Evolutionary conservation across 177 flowering plant genomes (phyloP), one percentile per base, ranked within the genome.

Genomic region (Tripterygium wilfordii): DNA sequence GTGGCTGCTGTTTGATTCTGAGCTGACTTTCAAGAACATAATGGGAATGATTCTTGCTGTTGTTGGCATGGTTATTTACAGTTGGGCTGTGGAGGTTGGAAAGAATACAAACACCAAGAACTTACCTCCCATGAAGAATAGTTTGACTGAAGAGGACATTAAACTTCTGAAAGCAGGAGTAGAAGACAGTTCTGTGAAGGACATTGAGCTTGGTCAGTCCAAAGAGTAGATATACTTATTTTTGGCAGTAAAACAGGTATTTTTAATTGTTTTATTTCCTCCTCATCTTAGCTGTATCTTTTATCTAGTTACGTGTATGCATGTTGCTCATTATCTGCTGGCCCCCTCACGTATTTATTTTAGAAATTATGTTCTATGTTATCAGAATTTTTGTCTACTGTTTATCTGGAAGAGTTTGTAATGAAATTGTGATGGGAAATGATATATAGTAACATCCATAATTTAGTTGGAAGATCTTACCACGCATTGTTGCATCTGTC

Each of bases 41-140:
- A 45, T 66, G 42, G 98, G 98, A 29, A 84, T 90, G 96, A 18
- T 63, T 21, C 27, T 83, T 41, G 96, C 98, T 4, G 73, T 90
- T 10, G 61, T 77, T 45, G 98, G 98, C 32, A 90, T 90, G 98
- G 59, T 90, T 21, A 63, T 85, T 6, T 90, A 90, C 48, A 87
- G 96, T 64, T 90, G 97, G 97, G 97, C 96, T 1, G 78, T 87
- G 27, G 97, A 90, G 71, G 24, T 60, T 35, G 96, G 76, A 46
- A 90, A 90, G 63, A 79, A 72, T 36, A 18, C 71, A 10, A 63
- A 51, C 39, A 32, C 73, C 26, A 87, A 76, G 66, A 36, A 25
- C 4, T 8, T 30, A 4, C 42, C 70, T 24, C 51, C 56, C 45
- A 20, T 46, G 29, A 86, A 86, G 61, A 70, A 69, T 49, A 78